Evolutionary conservation across 371 early-diverging fungal species (phyloP).

Genomic region (Coelomomyces lativittatus): DNA sequence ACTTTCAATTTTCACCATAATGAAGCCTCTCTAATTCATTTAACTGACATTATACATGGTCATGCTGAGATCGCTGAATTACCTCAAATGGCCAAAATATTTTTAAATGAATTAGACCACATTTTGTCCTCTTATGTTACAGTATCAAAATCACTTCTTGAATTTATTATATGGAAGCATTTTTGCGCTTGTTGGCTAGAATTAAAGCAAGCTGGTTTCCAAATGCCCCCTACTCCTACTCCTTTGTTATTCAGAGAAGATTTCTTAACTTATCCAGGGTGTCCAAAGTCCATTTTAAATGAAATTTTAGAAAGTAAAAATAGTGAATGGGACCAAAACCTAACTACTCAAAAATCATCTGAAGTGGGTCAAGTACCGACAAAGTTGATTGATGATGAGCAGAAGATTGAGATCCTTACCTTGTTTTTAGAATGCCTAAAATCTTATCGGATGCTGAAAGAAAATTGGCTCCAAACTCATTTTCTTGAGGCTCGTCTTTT

Average conservation of each 20-base stretch:
- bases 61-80: not conserved
- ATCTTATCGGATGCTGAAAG: not conserved
- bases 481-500: not conserved
- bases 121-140: not conserved
- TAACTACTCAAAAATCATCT: not conserved
- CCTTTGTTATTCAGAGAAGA: not conserved
- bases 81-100: not conserved
- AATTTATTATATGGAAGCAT: not conserved
- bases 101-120: not conserved
- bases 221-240: not conserved
- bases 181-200: not conserved
- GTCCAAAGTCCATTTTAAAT: not conserved
- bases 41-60: not conserved
- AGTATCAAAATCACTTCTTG: not conserved
- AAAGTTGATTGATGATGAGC: not conserved
- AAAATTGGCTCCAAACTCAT: not conserved
- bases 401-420: not conserved
- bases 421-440: not conserved
- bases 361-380: not conserved
- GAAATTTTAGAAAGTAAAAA: too few relatives aligned
- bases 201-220: not conserved
- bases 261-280: not conserved
- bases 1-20: not conserved
- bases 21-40: not conserved
- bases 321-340: not conserved